Conservation (phyloP, 257 asterid genomes). For the Salvia splendens region DNA sequence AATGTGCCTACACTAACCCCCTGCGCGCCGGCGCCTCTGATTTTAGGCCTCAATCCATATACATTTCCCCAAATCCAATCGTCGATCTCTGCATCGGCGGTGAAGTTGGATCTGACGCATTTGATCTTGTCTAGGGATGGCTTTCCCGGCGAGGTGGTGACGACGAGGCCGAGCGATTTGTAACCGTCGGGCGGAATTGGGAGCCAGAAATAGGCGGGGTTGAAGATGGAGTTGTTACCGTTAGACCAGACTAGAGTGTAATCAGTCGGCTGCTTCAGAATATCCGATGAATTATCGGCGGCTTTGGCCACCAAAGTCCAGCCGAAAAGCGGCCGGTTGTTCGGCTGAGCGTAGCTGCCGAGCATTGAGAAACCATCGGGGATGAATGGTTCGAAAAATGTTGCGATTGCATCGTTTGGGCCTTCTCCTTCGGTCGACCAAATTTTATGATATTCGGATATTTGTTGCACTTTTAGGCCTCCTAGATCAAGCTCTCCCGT, state of each 20-base stretch:
- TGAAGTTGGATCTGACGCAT: conserved; percentile 65
- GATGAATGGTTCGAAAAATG: conserved; percentile 77
- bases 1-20: conserved; percentile 55
- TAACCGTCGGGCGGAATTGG: conserved; percentile 80
- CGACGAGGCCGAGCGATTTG: conserved; percentile 60
- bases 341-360: conserved; percentile 77
- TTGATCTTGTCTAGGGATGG: conserved; percentile 58
- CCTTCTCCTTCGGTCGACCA: conserved; percentile 60
- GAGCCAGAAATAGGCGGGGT: conserved; percentile 62
- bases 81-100: conserved; percentile 59
- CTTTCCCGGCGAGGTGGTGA: conserved; percentile 60
- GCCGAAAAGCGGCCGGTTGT: conserved; percentile 66
- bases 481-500: conserved; percentile 72
- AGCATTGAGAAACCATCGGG: conserved; percentile 88
- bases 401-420: conserved; percentile 55
- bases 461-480: conserved; percentile 61
- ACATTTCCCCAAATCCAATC: conserved; percentile 65
- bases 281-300: conserved; percentile 40
- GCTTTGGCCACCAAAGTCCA: conserved; percentile 56
- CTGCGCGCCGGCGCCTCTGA: conserved; percentile 55
- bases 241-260: conserved; percentile 59
- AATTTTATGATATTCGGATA: conserved; percentile 52
- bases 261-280: conserved; percentile 58
- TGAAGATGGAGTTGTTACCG: background rate
- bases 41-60: conserved; percentile 51